Conservation (phyloP, 1,284 basidiomycete species). For the Cutaneotrichosporon cavernicola region DNA sequence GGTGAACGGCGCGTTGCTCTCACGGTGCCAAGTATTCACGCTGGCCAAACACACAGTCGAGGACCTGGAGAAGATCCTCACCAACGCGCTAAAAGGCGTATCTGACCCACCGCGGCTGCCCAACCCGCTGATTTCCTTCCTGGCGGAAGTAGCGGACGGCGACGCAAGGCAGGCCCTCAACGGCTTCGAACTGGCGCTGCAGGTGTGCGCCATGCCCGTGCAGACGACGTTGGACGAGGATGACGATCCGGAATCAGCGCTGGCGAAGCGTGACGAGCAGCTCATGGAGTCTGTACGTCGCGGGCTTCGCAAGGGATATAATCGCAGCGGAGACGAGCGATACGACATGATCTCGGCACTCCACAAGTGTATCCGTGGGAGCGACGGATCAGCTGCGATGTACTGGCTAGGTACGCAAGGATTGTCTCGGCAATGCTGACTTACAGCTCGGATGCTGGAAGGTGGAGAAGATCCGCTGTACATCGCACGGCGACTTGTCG, state of each 20-base stretch:
- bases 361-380: conserved; percentile 81
- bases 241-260: conserved; percentile 5
- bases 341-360: conserved; percentile 87
- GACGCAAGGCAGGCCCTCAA: conserved; percentile 56
- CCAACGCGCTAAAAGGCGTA: conserved; percentile 43
- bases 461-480: conserved; percentile 88
- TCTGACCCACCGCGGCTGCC: conserved; percentile 45
- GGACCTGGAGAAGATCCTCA: conserved; percentile 45
- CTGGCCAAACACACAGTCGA: conserved; percentile 41
- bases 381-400: conserved; percentile 74
- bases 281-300: conserved; percentile 52
- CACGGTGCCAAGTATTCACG: conserved; percentile 66
- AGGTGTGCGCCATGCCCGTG: conserved; percentile 37
- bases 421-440: conserved; percentile 50
- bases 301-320: conserved; percentile 59
- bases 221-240: conserved; percentile 27
- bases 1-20: conserved; percentile 71
- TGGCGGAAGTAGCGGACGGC: conserved; percentile 55
- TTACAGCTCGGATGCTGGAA: conserved; percentile 60
- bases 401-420: conserved; percentile 68
- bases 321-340: conserved; percentile 70
- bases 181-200: conserved; percentile 54
- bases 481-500: conserved; percentile 74
- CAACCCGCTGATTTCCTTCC: conserved; percentile 57
- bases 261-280: conserved; percentile 36